Conservation (phyloP, 192 early-diverging fungal genomes). For the Coemansia sp. region DNA sequence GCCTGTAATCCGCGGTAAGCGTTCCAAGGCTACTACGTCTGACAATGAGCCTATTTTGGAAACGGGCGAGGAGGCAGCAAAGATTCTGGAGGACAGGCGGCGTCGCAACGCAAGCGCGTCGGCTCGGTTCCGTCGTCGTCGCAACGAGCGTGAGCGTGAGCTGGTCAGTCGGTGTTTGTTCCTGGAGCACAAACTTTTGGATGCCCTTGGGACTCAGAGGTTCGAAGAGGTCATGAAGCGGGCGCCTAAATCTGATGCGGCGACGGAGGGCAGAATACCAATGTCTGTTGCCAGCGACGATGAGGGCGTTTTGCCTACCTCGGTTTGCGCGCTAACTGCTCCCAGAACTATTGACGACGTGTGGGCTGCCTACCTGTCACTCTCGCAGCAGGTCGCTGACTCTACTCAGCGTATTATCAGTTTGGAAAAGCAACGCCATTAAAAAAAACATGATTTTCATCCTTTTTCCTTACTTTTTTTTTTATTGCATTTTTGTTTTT, state of each 20-base stretch:
- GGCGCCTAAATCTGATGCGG: constrained; percentile 21
- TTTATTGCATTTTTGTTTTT: neutral
- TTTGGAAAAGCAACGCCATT: constrained; percentile 21
- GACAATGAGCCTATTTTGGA: neutral
- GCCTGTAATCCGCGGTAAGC: neutral
- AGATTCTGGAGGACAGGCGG: constrained; percentile 65
- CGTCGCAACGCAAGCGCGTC: constrained; percentile 68
- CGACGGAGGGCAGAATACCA: neutral
- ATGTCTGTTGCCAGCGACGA: constrained; percentile 20
- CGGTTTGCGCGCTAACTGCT: constrained; percentile 41
- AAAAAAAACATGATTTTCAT: neutral
- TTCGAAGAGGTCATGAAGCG: constrained; percentile 44
- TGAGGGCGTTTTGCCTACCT: constrained; percentile 20
- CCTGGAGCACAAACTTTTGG: constrained; percentile 53
- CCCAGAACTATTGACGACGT: constrained; percentile 41
- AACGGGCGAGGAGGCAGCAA: constrained; percentile 32
- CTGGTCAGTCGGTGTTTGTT: constrained; percentile 60
- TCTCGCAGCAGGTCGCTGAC: constrained; percentile 43
- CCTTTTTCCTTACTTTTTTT: constrained; percentile 2
- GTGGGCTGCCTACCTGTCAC: constrained; percentile 45
- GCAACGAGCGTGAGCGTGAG: constrained; percentile 67
- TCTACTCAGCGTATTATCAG: constrained; percentile 28
- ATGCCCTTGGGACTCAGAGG: constrained; percentile 18
- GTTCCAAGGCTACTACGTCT: neutral
- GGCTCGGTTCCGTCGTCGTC: constrained; percentile 66